Base-by-base conservation (phyloP, 2,329 filamentous ascomycete genomes). In the Dactylellina sp. region DNA sequence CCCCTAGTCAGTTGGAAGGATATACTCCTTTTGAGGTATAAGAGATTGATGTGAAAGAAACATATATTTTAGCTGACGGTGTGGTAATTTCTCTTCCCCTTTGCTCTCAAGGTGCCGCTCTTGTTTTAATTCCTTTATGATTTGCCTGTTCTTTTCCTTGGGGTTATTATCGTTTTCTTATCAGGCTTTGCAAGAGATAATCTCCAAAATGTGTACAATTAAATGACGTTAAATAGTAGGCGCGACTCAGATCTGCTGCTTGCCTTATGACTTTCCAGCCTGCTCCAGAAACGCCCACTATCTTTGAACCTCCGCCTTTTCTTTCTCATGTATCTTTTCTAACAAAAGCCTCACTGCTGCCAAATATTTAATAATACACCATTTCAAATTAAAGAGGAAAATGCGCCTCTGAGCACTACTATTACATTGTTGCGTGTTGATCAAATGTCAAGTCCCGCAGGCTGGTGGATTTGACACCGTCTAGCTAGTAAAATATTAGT, bases 171-270 rank as follows among this genome's bases (percentile, higher is more conserved):
- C n/a, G n/a, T 40, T 25, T 66, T 50, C 14, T 46, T 44, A 44
- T 44, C 39, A 46, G 32, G 44, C 46, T 24, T 47, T 24, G 35
- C 35, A 18, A 53, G 37, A 57, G 25, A 52, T 37, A 46, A 68
- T 68, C 46, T 60, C 46, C 7, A 56, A 71, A 71, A 57, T 40
- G 44, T 71, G 65, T 71, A 71, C 52, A 52, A 71, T 64, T 71
- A 71, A 71, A 57, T 50, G 32, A 63, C 25, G 66, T 71, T 64
- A 63, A 71, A 71, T 71, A 71, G 66, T 63, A 71, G 66, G 66
- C 59, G 66, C 66, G 50, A 61, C 44, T 52, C 59, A 57, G 50
- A 52, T 46, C 47, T 62, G 66, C 32, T 46, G 12, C 66, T 22
- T 7, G 3, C 39, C 14, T 14, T 7, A 49, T 35, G 35, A 22